Percentiles rank a stretch among this genome's conserved stretches.
phyloP scores from a whole-genome alignment of 2,329 filamentous ascomycete genomes.

The Clonostachys byssicola region DNA sequence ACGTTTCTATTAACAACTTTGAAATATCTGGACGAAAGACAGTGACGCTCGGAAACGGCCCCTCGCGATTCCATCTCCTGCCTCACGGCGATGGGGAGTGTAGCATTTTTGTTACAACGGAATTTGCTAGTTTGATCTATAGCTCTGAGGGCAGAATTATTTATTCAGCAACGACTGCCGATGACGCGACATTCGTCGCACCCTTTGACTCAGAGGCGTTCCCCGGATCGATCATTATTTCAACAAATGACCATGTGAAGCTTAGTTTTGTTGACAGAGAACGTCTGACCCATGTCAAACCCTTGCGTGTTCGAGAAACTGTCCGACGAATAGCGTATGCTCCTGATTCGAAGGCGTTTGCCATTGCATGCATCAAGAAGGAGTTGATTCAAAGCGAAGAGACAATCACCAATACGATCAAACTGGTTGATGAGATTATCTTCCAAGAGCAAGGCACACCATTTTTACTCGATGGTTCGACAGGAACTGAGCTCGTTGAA shows the following conservation, averaged over 20 bases:
- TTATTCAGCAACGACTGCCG: slow-evolving; percentile 90
- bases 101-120: slow-evolving; percentile 89
- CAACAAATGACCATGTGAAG: slow-evolving; percentile 70
- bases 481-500: slow-evolving; percentile 71
- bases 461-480: slow-evolving; percentile 50
- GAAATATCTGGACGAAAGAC: slow-evolving; percentile 71
- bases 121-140: slow-evolving; percentile 92
- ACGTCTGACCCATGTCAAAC: slow-evolving; percentile 82
- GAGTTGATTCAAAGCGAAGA: slow-evolving; percentile 70
- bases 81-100: slow-evolving; percentile 63
- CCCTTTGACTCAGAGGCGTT: slow-evolving; percentile 80
- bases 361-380: slow-evolving; percentile 78
- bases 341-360: slow-evolving; percentile 73
- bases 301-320: slow-evolving; percentile 74
- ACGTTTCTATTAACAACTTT: slow-evolving; percentile 57
- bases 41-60: slow-evolving; percentile 79
- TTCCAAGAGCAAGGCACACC: slow-evolving; percentile 74
- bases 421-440: slow-evolving; percentile 84
- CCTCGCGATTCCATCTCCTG: slow-evolving; percentile 76
- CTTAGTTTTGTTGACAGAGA: slow-evolving; percentile 80
- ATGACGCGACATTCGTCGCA: slow-evolving; percentile 77
- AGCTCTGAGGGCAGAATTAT: slow-evolving; percentile 81
- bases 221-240: slow-evolving; percentile 75
- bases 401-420: slow-evolving; percentile 73
- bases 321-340: slow-evolving; percentile 87